Conservation (phyloP, 352 stramenopile genomes). For the Lagenidium sp. region DNA sequence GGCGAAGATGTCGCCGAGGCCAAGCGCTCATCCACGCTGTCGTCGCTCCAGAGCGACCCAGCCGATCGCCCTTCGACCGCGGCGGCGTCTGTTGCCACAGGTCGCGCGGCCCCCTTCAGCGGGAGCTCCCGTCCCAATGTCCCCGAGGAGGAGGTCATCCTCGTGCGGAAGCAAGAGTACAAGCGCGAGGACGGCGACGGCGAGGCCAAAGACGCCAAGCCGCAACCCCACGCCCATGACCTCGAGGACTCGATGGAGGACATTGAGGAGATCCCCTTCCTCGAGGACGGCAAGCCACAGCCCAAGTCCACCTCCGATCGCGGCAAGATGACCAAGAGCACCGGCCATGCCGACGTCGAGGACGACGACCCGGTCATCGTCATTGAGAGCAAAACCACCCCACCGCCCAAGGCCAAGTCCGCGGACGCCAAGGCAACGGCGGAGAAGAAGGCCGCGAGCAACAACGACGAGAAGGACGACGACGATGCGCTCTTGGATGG, state of each 20-base stretch:
- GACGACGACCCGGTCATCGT: conserved; percentile 49
- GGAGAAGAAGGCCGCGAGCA: conserved; percentile 15
- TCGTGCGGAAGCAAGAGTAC: conserved; percentile 51
- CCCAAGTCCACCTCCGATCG: conserved; percentile 12
- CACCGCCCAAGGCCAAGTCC: conserved; percentile 6
- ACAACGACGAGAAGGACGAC: conserved; percentile 14
- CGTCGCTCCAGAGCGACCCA: conserved; percentile 4
- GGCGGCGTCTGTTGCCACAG: conserved; percentile 17
- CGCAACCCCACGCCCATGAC: conserved; percentile 14
- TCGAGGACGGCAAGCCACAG: conserved; percentile 45
- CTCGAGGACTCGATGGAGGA: conserved; percentile 66
- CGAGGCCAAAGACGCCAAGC: conserved; percentile 13
- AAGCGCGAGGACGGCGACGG: conserved; percentile 17
- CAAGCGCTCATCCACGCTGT: conserved; percentile 1
- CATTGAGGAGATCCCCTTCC: conserved; percentile 71
- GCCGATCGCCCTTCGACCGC: conserved; percentile 6
- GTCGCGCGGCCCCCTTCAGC: conserved; percentile 47
- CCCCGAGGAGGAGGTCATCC: conserved; percentile 56
- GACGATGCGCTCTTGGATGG: conserved; percentile 12
- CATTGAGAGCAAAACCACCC: conserved; percentile 35
- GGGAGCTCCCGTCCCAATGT: conserved; percentile 35
- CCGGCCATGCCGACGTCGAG: conserved; percentile 2
- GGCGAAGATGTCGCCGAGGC: conserved; percentile 2
- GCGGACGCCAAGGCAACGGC: conserved; percentile 9
- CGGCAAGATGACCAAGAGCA: neutral